Evolutionary conservation across 148 eudicot species (phyloP), one percentile per base, ranked within the genome.

Genomic region (Spergularia bocconei): DNA sequence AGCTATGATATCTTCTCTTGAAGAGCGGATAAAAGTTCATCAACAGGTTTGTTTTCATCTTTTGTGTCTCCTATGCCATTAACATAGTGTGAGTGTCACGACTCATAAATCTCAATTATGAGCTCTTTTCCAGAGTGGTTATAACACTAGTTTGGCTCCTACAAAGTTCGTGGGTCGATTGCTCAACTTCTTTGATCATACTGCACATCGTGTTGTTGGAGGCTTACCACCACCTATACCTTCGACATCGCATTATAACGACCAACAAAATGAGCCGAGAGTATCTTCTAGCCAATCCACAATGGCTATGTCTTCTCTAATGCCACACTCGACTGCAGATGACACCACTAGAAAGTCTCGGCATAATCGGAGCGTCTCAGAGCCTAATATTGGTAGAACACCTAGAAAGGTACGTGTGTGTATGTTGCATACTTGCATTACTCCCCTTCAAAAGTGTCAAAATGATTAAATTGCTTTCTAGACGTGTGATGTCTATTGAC

Each of bases 181-280:
- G 81, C 85, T 87, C 64, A 89, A 87, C 80, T 81, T 93, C 65
- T 82, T 93, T 76, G 98, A 93, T 75, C 86, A 81, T 66, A 91
- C 97, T 52, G 94, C 94, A n/a, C 90, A 91, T 53, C 92, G 91
- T 67, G 98, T 93, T 67, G 91, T 93, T 83, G 98, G 98, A 71
- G 91, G 97, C 50, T 77, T 87, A 41, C 98, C 98, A 15, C 97
- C 98, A 19, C 84, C 91, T 70, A 82, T 74, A 51, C 91, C 94
- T 55, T 83, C 86, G 29, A 23, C 82, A 66, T 55, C 87, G 21
- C 81, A 75, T 19, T 75, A 79, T 71, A 68, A 79, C 80, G 77
- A 82, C n/a, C 91, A 81, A 48, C 78, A 75, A 66, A 80, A 41
- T 75, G 91, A 86, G 72, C 78, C 89, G 17, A 81, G 89, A 76